Percentiles rank a stretch among this genome's conserved stretches.
These are phyloP conservation scores for Trematosphaeria pertusa DNA, from an alignment of 2,329 filamentous ascomycete genomes.

Conservation along the genomic window DNA sequence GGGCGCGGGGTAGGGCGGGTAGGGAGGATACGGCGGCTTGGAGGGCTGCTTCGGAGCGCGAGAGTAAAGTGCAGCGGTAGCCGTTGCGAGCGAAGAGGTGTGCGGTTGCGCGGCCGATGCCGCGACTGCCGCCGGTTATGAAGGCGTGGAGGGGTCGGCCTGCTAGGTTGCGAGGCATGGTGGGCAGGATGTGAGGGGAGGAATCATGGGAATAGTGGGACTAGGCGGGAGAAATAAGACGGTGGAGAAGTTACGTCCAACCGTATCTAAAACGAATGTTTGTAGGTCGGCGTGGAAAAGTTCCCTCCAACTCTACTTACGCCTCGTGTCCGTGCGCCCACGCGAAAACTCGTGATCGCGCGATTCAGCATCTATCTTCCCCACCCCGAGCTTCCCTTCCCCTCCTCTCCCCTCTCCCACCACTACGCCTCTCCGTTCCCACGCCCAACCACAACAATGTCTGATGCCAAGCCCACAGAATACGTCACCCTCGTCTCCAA, in stretches of 20 bases:
- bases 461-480: slow-evolving; percentile 56
- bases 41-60: slow-evolving; percentile 34
- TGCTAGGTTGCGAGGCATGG: slow-evolving; percentile 7
- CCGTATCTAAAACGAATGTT: neutral
- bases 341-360: slow-evolving; percentile 38
- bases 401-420: slow-evolving; percentile 10
- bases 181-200: neutral
- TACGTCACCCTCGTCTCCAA: slow-evolving; percentile 79
- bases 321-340: too few relatives aligned
- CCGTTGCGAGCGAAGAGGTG: slow-evolving; percentile 37
- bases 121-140: slow-evolving; percentile 48
- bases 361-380: slow-evolving; percentile 16
- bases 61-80: slow-evolving; percentile 42
- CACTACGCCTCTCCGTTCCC: neutral
- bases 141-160: slow-evolving; percentile 34
- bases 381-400: slow-evolving; percentile 5
- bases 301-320: too few relatives aligned
- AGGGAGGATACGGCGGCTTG: slow-evolving; percentile 31
- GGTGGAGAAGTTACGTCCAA: neutral
- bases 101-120: slow-evolving; percentile 49
- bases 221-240: neutral
- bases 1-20: slow-evolving; percentile 10
- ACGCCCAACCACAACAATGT: slow-evolving; percentile 22
- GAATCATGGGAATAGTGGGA: neutral
- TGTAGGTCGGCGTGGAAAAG: neutral